Evolutionary conservation across 1,139 yeast genomes (phyloP).

Genomic region (Kodamaea arcana): DNA sequence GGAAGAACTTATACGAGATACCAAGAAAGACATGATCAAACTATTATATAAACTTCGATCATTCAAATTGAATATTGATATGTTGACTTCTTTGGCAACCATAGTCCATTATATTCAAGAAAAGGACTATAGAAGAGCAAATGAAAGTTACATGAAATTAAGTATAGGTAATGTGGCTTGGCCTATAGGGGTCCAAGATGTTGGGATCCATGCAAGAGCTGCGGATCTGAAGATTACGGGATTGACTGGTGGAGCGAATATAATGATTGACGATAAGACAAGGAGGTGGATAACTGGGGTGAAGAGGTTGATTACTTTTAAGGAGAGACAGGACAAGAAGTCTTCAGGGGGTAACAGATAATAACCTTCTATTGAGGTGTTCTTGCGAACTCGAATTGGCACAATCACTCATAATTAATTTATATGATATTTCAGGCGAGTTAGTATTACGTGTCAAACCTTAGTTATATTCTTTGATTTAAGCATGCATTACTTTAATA

Average conservation of each 20-base stretch:
- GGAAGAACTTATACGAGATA: constrained; percentile 38
- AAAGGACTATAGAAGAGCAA: constrained; percentile 51
- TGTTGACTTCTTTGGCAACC: constrained; percentile 57
- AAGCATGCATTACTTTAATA: too few species aligned
- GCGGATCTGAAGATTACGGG: constrained; percentile 43
- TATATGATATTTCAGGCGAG: too few species aligned
- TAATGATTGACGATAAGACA: constrained; percentile 74
- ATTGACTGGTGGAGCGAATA: constrained; percentile 53
- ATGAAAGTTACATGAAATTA: constrained; percentile 67
- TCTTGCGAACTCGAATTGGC: too few species aligned
- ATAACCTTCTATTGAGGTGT: too few species aligned
- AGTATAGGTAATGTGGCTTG: constrained; percentile 88
- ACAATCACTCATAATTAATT: too few species aligned
- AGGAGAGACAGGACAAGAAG: constrained; percentile 40
- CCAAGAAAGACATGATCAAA: constrained; percentile 58
- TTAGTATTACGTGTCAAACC: too few species aligned
- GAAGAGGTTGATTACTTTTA: constrained; percentile 63
- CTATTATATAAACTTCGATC: constrained; percentile 57
- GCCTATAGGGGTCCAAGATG: constrained; percentile 84
- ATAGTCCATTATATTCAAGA: constrained; percentile 58
- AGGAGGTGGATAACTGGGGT: constrained; percentile 74
- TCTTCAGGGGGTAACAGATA: too few species aligned
- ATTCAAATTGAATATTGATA: constrained; percentile 34
- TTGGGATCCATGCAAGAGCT: constrained; percentile 76
- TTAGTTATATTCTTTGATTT: too few species aligned